These are phyloP conservation scores for Herpetomonas samuelpessoai DNA, from an alignment of 208 protist species.

Conservation along the genomic window DNA sequence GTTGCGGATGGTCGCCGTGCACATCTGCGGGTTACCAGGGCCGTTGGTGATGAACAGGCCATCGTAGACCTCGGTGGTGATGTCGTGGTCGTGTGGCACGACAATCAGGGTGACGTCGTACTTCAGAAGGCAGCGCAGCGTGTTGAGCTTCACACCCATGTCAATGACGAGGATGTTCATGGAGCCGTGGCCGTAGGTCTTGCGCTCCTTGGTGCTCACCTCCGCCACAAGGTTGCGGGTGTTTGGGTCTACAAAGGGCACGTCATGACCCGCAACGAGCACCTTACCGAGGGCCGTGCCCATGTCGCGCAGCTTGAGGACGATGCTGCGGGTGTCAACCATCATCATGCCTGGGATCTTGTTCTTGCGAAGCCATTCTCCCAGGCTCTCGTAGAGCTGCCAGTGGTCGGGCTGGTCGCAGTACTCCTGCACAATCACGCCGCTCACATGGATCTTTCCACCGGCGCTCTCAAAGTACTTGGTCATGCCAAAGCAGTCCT, in stretches of 20 bases:
- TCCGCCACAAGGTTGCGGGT: conserved; percentile 93
- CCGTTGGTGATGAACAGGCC: conserved; percentile 98
- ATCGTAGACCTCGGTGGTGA: conserved; percentile 93
- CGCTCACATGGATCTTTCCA: conserved; percentile 88
- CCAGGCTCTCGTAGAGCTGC: conserved; percentile 84
- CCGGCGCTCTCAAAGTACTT: conserved; percentile 95
- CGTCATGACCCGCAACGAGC: conserved; percentile 58
- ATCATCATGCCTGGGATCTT: conserved; percentile 97
- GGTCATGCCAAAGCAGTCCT: conserved; percentile 92
- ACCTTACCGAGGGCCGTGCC: conserved; percentile 93
- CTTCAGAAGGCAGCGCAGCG: conserved; percentile 90
- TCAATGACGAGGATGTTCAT: conserved; percentile 91
- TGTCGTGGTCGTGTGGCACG: conserved; percentile 95
- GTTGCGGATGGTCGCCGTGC: conserved; percentile 91
- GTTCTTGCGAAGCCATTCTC: conserved; percentile 88
- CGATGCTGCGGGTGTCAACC: conserved; percentile 97
- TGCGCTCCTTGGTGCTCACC: conserved; percentile 86
- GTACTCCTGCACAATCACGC: conserved; percentile 93
- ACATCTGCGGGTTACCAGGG: conserved; percentile 91
- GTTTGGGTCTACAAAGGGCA: conserved; percentile 94
- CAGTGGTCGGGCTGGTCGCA: conserved; percentile 96
- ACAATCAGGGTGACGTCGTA: conserved; percentile 85
- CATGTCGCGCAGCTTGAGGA: conserved; percentile 95
- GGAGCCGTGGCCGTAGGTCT: conserved; percentile 86
- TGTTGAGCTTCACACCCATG: conserved; percentile 95